Evolutionary conservation across 2,329 filamentous ascomycete genomes (phyloP).

Genomic region (Ceratocystiopsis sp.): DNA sequence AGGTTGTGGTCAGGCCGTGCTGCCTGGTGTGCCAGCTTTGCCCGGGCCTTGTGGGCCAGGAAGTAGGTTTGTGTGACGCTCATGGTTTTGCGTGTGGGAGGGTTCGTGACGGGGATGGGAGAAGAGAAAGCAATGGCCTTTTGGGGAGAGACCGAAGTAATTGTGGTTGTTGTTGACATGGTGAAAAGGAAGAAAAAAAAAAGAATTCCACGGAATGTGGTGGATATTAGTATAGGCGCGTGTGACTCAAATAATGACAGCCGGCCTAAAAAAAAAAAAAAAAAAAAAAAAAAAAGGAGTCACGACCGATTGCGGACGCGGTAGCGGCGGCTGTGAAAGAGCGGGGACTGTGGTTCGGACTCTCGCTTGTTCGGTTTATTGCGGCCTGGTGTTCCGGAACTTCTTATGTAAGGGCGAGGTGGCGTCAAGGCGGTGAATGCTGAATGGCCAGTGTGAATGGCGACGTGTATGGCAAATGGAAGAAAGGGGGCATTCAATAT

Average conservation of each 20-base stretch:
- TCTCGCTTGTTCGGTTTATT: too few relatives aligned
- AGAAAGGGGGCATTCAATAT: too few relatives aligned
- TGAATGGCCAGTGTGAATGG: too few relatives aligned
- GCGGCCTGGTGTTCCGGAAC: too few relatives aligned
- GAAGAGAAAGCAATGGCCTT: conserved; percentile 16
- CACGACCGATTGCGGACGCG: background rate
- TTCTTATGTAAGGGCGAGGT: too few relatives aligned
- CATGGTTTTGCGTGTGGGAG: conserved; percentile 61
- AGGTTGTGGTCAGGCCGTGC: conserved; percentile 85
- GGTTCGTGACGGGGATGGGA: conserved; percentile 14
- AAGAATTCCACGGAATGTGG: too few relatives aligned
- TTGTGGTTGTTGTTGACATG: conserved; percentile 8
- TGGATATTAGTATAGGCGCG: conserved; percentile 7
- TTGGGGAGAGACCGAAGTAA: conserved; percentile 2
- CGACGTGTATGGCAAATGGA: too few relatives aligned
- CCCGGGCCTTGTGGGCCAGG: conserved; percentile 88
- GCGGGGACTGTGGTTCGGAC: too few relatives aligned
- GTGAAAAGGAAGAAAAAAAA: conserved; percentile 3
- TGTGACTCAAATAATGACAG: conserved; percentile 4
- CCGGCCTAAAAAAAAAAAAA: background rate
- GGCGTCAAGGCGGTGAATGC: too few relatives aligned
- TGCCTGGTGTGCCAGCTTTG: conserved; percentile 90
- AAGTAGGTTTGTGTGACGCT: conserved; percentile 97
- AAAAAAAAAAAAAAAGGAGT: background rate
- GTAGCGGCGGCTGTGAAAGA: too few relatives aligned